phyloP scores from a whole-genome alignment of 176 grass and related monocot genomes.

The Dendrocalamus sinicus region DNA sequence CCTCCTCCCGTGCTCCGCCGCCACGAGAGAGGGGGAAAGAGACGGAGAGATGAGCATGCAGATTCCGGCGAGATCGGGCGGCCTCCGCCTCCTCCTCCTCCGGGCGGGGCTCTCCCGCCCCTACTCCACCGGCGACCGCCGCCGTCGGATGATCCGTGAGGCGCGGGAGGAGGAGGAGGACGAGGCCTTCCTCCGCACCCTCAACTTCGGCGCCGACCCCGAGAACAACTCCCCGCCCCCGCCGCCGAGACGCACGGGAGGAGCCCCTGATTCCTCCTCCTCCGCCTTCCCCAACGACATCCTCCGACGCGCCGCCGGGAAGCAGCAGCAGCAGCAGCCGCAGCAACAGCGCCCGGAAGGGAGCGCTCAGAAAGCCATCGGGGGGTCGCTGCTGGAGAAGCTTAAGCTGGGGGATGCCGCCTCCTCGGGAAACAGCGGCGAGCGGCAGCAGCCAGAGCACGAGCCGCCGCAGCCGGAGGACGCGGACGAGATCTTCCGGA shows the following conservation, averaged over 20 bases:
- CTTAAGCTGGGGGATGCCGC: slow-evolving; percentile 55
- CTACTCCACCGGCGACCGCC: slow-evolving; percentile 50
- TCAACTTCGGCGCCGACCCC: slow-evolving; percentile 61
- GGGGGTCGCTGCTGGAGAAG: slow-evolving; percentile 71
- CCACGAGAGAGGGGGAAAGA: background rate
- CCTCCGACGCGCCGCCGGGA: slow-evolving; percentile 20
- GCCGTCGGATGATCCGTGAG: slow-evolving; percentile 51
- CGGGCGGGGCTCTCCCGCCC: background rate
- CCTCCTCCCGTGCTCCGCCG: slow-evolving; percentile 25
- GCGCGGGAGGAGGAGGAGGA: slow-evolving; percentile 61
- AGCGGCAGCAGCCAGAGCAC: slow-evolving; percentile 4
- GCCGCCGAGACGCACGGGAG: background rate
- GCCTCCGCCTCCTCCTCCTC: slow-evolving; percentile 35
- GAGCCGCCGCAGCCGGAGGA: slow-evolving; percentile 47
- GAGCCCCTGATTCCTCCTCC: slow-evolving; percentile 15
- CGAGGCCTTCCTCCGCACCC: slow-evolving; percentile 64
- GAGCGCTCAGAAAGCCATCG: slow-evolving; percentile 48
- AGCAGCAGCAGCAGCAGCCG: slow-evolving; percentile 13
- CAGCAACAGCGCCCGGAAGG: background rate
- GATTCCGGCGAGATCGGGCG: slow-evolving; percentile 41
- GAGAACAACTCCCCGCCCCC: slow-evolving; percentile 45
- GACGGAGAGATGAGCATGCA: slow-evolving; percentile 48
- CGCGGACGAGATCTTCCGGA: slow-evolving; percentile 72
- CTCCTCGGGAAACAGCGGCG: background rate
- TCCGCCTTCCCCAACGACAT: slow-evolving; percentile 44